Evolutionary conservation across 2,329 filamentous ascomycete species (phyloP), one percentile per base, ranked within the genome.

Genomic region (Drechslerella dactyloides): DNA sequence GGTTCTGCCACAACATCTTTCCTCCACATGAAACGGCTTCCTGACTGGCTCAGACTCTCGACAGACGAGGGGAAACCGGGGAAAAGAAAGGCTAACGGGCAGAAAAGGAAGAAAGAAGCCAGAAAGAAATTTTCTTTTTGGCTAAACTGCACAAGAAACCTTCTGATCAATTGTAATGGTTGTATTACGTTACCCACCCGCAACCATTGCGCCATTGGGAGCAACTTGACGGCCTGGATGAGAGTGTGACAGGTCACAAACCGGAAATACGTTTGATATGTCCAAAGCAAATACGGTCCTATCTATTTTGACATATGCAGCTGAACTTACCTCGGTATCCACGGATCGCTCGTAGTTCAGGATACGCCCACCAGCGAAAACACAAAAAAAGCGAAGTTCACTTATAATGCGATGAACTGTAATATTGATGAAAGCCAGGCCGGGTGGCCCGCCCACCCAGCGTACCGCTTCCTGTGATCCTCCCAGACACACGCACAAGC

Each of bases 161-260:
- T 53, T 56, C 27, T 63, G 46, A 63, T 60, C 37, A 42, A 42
- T 54, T 55, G 33, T 48, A 48, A 50, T 53, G 54, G 30, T n/a
- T 59, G 66, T 65, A 65, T 72, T 72, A 72, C 68, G 68, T 65
- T 65, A 65, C 55, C 24, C 60, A 59, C 61, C 60, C 55, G 66
- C 50, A 70, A 70, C 42, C 59, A 72, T 72, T 72, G 68, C 68
- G 60, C 68, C 55, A 72, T 72, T 72, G 51, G 55, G 51, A 72
- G 40, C 68, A 64, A 37, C 58, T 70, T 70, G 59, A 70, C 54
- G 54, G 66, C 66, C 62, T 57, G n/a, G 60, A 55, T 19, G 44
- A 48, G 44, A 48, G 44, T 53, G 68, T 72, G 40, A 72, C 60
- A 42, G 44, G 19, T 48, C 46, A 54, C 50, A 57, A 40, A 40